Evolutionary conservation across 352 stramenopile species (phyloP).

Genomic region (Globisporangium barbulae): DNA sequence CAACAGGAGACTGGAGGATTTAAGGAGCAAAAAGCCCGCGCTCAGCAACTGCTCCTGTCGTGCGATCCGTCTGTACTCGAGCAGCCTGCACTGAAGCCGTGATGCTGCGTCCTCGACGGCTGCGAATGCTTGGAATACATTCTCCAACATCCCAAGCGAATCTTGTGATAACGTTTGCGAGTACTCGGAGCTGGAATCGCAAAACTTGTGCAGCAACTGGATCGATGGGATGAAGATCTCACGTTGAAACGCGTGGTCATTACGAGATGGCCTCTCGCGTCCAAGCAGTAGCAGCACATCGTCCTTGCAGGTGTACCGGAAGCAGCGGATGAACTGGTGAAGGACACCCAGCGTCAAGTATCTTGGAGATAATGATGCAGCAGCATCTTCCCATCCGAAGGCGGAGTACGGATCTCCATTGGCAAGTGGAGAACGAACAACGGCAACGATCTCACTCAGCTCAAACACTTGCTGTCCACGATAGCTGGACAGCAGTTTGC

Average conservation of each 20-base stretch:
- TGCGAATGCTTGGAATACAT: not conserved
- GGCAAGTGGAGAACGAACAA: too few species aligned
- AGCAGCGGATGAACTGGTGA: constrained; percentile 15
- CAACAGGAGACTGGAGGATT: not conserved
- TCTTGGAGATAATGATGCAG: not conserved
- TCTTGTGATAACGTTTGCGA: not conserved
- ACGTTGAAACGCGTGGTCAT: constrained; percentile 1
- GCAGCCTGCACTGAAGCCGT: not conserved
- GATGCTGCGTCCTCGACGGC: too few species aligned
- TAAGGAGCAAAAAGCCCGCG: not conserved
- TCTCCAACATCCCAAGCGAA: not conserved
- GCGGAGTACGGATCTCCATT: not conserved
- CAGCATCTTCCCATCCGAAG: not conserved
- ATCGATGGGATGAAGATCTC: constrained; percentile 4
- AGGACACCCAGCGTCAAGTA: not conserved
- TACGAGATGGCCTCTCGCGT: not conserved
- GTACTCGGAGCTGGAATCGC: not conserved
- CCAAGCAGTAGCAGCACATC: constrained; percentile 7
- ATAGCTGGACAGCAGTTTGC: not conserved
- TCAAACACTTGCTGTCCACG: not conserved
- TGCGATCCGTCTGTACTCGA: not conserved
- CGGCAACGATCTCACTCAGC: not conserved
- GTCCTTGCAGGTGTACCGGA: not conserved
- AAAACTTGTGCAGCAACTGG: not conserved
- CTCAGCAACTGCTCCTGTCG: not conserved